These are phyloP conservation scores for Hemileia vastatrix DNA, from an alignment of 1,284 basidiomycete species.

Conservation along the genomic window DNA sequence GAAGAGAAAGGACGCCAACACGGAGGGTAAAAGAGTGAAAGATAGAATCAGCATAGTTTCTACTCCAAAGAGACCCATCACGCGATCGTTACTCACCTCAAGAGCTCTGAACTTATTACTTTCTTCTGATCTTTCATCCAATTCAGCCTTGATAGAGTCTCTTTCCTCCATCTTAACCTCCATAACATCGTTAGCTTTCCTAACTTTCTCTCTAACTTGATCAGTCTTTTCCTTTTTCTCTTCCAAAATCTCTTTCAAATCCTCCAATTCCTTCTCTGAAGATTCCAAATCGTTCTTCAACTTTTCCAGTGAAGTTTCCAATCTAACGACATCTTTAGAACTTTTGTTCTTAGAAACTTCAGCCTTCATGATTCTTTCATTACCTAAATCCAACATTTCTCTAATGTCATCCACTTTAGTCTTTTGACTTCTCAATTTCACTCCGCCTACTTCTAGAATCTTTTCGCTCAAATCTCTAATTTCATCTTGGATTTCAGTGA, in stretches of 20 bases:
- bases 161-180: conserved; percentile 35
- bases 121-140: conserved; percentile 36
- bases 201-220: conserved; percentile 29
- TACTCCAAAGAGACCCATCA: neutral
- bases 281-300: conserved; percentile 28
- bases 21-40: neutral
- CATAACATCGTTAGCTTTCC: conserved; percentile 34
- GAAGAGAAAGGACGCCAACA: neutral
- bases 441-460: conserved; percentile 42
- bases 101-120: conserved; percentile 39
- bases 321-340: conserved; percentile 36
- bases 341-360: conserved; percentile 39
- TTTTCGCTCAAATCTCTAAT: conserved; percentile 39
- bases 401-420: conserved; percentile 42
- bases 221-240: conserved; percentile 26
- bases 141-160: conserved; percentile 34
- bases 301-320: conserved; percentile 28
- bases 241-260: conserved; percentile 25
- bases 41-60: too few relatives aligned
- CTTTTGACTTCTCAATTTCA: conserved; percentile 40
- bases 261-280: conserved; percentile 35
- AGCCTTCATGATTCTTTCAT: conserved; percentile 39
- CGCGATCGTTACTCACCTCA: conserved; percentile 23
- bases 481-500: conserved; percentile 33
- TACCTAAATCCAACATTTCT: conserved; percentile 39